Base-by-base conservation (phyloP, 805 yeast species). In the Candida nanaspora region DNA sequence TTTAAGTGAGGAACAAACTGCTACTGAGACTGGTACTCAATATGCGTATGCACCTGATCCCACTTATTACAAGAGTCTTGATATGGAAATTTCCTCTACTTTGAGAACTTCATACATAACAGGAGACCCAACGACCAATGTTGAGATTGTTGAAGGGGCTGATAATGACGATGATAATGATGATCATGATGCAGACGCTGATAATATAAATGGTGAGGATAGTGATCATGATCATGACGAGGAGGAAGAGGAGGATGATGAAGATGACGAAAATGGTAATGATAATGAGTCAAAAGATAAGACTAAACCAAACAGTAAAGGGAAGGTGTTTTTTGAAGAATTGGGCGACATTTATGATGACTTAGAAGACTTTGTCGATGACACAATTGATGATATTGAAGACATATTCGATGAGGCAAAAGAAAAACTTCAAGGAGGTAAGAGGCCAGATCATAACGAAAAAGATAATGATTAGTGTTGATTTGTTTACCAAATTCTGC, bases 321-420 rank as follows among this genome's bases (percentile, higher is more conserved):
- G 45, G 40, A 30, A 33, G 40, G 11, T 11, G 18, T 11, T 45
- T 14, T 38, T 46, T 27, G 50, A 45, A 13, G 19, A 45, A 27
- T 13, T 49, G 6, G 46, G 42, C n/a, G 51, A 52, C 18, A 46
- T 53, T 15, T 50, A 55, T 27, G 57, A 46, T 9, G 42, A 46
- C 10, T 23, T 50, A 30, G 45, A 44, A 36, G 52, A 48, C 18
- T 32, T 53, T 3, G 42, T 61, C 37, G 62, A 53, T 19, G 52
- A 54, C 3, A 31, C 56, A 3, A 50, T 50, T 13, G 57, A 55
- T 4, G 54, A 51, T 3, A 42, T 57, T 9, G 57, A 56, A 30
- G 62, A 57, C 7, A 39, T 52, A 26, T 33, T 46, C 6, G 53
- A 44, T 10, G 23, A 19, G 9, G 18, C 18, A 11, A 33, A 20